Evolutionary conservation across 164 flowering plant species (phyloP), one percentile per base, ranked within the genome.

Genomic region (Annona cherimola): DNA sequence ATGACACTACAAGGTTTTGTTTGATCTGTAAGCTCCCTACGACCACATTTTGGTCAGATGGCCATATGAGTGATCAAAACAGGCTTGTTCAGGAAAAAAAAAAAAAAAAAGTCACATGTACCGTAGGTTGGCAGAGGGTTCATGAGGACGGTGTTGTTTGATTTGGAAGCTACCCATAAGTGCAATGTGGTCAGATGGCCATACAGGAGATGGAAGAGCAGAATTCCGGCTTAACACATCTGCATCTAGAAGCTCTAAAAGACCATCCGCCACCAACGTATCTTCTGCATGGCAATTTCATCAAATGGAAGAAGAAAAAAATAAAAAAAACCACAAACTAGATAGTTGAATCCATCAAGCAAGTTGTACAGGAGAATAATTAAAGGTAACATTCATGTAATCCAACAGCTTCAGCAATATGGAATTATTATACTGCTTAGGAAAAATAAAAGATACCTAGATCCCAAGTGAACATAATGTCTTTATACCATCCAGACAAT

Each of bases 141-240:
- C 55, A 12, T 16, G 3, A 50, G 8, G 19, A n/a, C 5, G 5
- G 19, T 41, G 3, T 18, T 66, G 78, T 63, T 54, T 63, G 57
- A 81, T 61, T 12, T 69, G 71, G 69, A 86, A 86, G 0, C 69
- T 66, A 26, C 80, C 86, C 84, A 82, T 77, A 72, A 83, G 83
- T 5, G 86, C 87, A 70, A 86, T 73, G 69, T 83, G 87, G 67
- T 86, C 86, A 43, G 87, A 86, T 69, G 89, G 74, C 83, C 84
- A 86, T 19, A 59, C 14, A 19, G 83, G 80, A 4, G 86, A 86
- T 18, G 86, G 89, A 68, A 86, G 81, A 54, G 74, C 82, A 1
- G 55, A 68, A 5, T 54, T 19, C 71, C 11, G 14, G 0, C 57
- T 63, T 63, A 69, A 20, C 73, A 45, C 57, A 41, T 71, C 45